Evolutionary conservation across 2,329 filamentous ascomycete species (phyloP), one percentile per base, ranked within the genome.

Genomic region (Penicillium sp.): DNA sequence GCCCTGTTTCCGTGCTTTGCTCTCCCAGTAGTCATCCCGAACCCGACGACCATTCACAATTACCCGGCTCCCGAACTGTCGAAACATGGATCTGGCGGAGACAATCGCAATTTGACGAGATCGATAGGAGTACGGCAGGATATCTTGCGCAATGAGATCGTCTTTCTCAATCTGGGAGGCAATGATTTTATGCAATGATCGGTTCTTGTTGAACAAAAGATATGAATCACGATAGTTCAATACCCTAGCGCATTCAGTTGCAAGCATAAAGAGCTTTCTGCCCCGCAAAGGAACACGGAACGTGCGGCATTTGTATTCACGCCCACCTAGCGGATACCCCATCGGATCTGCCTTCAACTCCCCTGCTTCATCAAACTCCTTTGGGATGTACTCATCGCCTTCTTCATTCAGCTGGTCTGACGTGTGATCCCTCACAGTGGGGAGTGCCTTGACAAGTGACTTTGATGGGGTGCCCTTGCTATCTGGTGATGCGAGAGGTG

Each of bases 31-130:
- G 68, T 99, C 93, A 72, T 99, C 93, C 41, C 93, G 86, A 35
- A 99, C 93, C 50, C 93, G 80, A 55, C 92, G 82, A 29, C 93
- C 93, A 63, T 91, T 88, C 30, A 88, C 83, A 56, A 99, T 93
- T 44, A 99, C 87, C 55, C 93, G 82, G 70, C 91, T 96, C 41
- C 93, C 93, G 70, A 99, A 99, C 69, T 99, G 93, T 36, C 93
- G 85, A 72, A 97, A 99, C 93, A 99, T 99, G 61, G 92, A 97
- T 57, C 89, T 84, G 27, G 93, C 93, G 0, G 93, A 97, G 36
- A 99, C 93, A 55, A 99, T 96, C 43, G 93, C 93, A 60, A 99
- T 99, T 72, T 99, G 93, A 42, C 93, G 84, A n/a, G 93, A 99
- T 37, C 93, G 84, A 69, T 99, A 99, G 3, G 92, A 96, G 70